Percentiles rank a stretch among this genome's conserved stretches.
Evolutionary conservation across 2,329 filamentous ascomycete species (phyloP).

Genomic region (Apiospora hydei): DNA sequence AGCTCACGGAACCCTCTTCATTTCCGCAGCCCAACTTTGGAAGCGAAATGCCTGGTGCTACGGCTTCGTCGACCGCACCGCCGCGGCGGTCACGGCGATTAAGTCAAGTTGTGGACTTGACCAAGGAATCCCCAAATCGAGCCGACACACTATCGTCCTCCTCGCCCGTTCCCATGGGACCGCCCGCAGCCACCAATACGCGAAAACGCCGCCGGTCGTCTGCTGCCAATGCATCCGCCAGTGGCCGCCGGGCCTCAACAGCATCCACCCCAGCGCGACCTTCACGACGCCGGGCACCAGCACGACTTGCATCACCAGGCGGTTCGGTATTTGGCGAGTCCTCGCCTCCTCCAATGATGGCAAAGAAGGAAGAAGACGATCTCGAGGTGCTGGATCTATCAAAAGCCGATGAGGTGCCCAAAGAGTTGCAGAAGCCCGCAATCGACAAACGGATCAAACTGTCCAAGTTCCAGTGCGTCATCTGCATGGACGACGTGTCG

Average conservation of each 20-base stretch:
- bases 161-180: conserved; percentile 18
- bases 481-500: conserved; percentile 70
- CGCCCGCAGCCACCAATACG: not conserved
- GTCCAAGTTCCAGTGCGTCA: conserved; percentile 67
- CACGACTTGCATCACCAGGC: not conserved
- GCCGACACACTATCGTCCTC: conserved; percentile 7
- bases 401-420: conserved; percentile 52
- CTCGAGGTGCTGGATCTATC: conserved; percentile 50
- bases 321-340: conserved; percentile 16
- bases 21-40: conserved; percentile 1
- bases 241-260: not conserved
- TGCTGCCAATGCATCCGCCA: conserved; percentile 17
- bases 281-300: not conserved
- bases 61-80: not conserved
- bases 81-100: conserved; percentile 7
- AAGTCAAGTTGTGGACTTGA: conserved; percentile 21
- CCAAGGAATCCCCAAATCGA: conserved; percentile 17
- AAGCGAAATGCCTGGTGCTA: conserved; percentile 11
- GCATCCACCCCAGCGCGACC: not conserved
- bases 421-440: conserved; percentile 52
- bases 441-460: conserved; percentile 60
- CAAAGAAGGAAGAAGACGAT: conserved; percentile 28
- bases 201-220: conserved; percentile 8
- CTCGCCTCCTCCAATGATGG: not conserved
- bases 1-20: not conserved